Evolutionary conservation across 2,329 filamentous ascomycete species (phyloP).

Genomic region (Fusarium sp.): DNA sequence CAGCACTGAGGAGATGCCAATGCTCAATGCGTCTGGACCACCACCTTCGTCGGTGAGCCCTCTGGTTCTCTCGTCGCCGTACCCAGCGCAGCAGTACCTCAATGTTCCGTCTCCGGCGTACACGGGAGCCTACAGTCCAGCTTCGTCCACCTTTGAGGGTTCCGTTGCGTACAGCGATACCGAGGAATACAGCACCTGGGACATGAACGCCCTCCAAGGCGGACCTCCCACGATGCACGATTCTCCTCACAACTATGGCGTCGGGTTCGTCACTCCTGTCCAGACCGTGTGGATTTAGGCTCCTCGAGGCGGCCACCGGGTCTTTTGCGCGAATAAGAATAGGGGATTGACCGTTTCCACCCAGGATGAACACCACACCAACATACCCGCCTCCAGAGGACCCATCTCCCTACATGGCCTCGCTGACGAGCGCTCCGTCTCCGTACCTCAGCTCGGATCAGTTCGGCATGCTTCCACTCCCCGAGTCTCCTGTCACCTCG

Average conservation of each 20-base stretch:
- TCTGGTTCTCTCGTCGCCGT: conserved; percentile 68
- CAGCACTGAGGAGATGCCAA: conserved; percentile 71
- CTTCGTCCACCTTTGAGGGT: conserved; percentile 72
- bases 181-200: conserved; percentile 66
- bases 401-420: conserved; percentile 50
- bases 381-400: conserved; percentile 60
- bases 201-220: conserved; percentile 57
- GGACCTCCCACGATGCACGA: conserved; percentile 61
- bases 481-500: conserved; percentile 58
- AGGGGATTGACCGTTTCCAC: conserved; percentile 67
- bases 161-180: conserved; percentile 73
- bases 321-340: conserved; percentile 53
- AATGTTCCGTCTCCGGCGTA: conserved; percentile 73
- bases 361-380: conserved; percentile 63
- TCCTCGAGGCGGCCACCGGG: conserved; percentile 54
- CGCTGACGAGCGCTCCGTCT: conserved; percentile 56
- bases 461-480: conserved; percentile 57
- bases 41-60: conserved; percentile 65
- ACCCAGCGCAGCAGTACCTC: conserved; percentile 67
- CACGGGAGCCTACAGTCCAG: conserved; percentile 69
- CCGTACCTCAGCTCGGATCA: conserved; percentile 59
- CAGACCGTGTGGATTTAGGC: conserved; percentile 72
- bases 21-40: conserved; percentile 60
- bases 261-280: conserved; percentile 73
- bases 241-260: conserved; percentile 56